Evolutionary conservation across 352 stramenopile genomes (phyloP), one percentile per base, ranked within the genome.

Genomic region (Phytophthora aleatoria): DNA sequence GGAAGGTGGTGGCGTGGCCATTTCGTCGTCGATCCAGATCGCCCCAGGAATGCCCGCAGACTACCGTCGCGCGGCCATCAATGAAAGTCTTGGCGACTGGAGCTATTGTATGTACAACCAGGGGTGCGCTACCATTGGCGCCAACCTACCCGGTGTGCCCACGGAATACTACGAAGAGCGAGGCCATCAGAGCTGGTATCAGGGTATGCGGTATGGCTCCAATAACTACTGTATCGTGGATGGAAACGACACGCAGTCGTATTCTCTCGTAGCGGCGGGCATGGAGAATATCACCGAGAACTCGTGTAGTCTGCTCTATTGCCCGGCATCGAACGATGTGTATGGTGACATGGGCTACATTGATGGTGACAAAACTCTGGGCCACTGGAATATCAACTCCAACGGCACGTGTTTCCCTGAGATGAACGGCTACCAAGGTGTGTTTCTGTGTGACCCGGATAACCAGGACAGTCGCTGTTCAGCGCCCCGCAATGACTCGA

Each of bases 11-110:
- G 83, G 81, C 2, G 57, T 76, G 6, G 83, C 71, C 1, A 89
- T 90, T 54, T 91, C 81, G 39, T 91, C 81, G 11, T 92, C 83
- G 3, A 88, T 92, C 42, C 83, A 91, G 67, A 87, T 92, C 39
- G 84, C 78, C 2, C 84, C 84, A 0, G 81, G 82, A 15, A 74
- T 92, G 60, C 75, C 77, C 3, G 43, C 60, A 4, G 71, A 88
- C 30, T 92, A 78, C 43, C 81, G 83, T 27, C 73, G 70, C 15
- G 62, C 73, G 3, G 33, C 55, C 1, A 66, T 71, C 11, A 87
- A 87, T 51, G 41, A 56, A 5, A 73, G 56, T 35, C 36, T 69
- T 1, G 71, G 73, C 24, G 55, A 73, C 31, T 64, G 52, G 2
- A 63, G 50, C 10, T 73, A 77, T 50, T 89, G 80, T 45, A 70